Evolutionary conservation across 805 yeast species (phyloP).

Genomic region (Debaryomyces maramus): DNA sequence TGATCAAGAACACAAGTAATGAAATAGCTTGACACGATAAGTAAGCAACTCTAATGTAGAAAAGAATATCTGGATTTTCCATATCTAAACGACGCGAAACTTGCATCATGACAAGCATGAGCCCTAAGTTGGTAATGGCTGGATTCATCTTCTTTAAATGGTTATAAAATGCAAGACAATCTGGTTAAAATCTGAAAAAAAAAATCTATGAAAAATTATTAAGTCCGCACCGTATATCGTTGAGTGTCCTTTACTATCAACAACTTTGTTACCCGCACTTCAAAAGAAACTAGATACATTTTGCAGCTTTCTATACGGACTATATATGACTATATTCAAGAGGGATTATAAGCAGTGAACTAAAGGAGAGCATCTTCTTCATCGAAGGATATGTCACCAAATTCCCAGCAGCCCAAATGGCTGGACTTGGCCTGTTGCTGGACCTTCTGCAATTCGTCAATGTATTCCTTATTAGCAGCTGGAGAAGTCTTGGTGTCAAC

Average conservation of each 20-base stretch:
- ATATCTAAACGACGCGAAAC: conserved; percentile 84
- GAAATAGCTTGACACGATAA: conserved; percentile 64
- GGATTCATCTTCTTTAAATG: conserved; percentile 74
- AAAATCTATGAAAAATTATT: no score
- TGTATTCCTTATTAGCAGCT: conserved; percentile 36
- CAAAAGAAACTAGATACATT: not conserved
- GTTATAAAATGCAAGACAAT: no score
- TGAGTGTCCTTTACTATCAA: not conserved
- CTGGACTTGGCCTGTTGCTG: conserved; percentile 50
- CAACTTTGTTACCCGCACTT: not conserved
- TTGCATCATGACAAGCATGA: conserved; percentile 97
- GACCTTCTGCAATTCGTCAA: conserved; percentile 34
- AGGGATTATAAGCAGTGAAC: no score
- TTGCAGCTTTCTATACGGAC: no score
- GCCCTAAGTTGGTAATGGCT: conserved; percentile 76
- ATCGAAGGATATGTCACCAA: conserved; percentile 67
- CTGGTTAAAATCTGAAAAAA: no score
- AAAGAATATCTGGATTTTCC: conserved; percentile 73
- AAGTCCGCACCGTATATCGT: no score
- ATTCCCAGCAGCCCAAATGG: conserved; percentile 71
- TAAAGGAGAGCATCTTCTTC: conserved; percentile 31
- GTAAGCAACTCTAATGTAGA: conserved; percentile 76
- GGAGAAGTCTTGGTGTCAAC: conserved; percentile 38
- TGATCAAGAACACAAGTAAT: conserved; percentile 63
- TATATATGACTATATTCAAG: not conserved